These are phyloP conservation scores for Xylaria bambusicola DNA, from an alignment of 495 filamentous ascomycete genomes.

Conservation along the genomic window DNA sequence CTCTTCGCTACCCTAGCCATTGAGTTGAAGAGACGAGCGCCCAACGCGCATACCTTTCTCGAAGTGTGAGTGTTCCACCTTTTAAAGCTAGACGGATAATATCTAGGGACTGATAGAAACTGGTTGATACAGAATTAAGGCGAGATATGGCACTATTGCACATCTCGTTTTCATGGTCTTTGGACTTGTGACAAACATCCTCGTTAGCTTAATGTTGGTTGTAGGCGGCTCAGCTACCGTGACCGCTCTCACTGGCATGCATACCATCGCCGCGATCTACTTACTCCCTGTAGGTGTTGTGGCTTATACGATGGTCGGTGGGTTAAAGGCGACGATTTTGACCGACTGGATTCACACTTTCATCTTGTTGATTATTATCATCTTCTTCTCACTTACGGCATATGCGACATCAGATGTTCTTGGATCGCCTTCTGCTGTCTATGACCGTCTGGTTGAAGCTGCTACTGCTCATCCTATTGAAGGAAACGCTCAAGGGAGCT, in stretches of 20 bases:
- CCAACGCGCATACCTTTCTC: constrained; percentile 85
- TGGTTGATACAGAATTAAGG: constrained; percentile 39
- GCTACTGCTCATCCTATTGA: constrained; percentile 72
- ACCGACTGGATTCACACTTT: constrained; percentile 75
- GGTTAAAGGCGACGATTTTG: constrained; percentile 52
- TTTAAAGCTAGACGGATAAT: constrained; percentile 11
- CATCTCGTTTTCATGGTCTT: constrained; percentile 80
- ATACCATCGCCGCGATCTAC: constrained; percentile 87
- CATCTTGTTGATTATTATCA: constrained; percentile 83
- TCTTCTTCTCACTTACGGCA: constrained; percentile 85
- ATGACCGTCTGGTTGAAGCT: constrained; percentile 75
- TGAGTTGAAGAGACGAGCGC: constrained; percentile 84
- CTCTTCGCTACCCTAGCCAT: constrained; percentile 94
- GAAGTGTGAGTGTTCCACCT: constrained; percentile 69
- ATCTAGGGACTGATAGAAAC: constrained; percentile 18
- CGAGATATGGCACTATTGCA: constrained; percentile 59
- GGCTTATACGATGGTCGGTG: constrained; percentile 64
- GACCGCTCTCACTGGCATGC: constrained; percentile 80
- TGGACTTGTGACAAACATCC: constrained; percentile 79
- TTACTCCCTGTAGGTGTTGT: constrained; percentile 85
- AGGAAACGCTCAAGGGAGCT: constrained; percentile 83
- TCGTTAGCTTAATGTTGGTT: constrained; percentile 88
- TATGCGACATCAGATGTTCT: constrained; percentile 76
- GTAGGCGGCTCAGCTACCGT: constrained; percentile 90
- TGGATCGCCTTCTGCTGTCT: constrained; percentile 79